Evolutionary conservation across 352 stramenopile genomes (phyloP).

Genomic region (Globisporangium takayamanum): DNA sequence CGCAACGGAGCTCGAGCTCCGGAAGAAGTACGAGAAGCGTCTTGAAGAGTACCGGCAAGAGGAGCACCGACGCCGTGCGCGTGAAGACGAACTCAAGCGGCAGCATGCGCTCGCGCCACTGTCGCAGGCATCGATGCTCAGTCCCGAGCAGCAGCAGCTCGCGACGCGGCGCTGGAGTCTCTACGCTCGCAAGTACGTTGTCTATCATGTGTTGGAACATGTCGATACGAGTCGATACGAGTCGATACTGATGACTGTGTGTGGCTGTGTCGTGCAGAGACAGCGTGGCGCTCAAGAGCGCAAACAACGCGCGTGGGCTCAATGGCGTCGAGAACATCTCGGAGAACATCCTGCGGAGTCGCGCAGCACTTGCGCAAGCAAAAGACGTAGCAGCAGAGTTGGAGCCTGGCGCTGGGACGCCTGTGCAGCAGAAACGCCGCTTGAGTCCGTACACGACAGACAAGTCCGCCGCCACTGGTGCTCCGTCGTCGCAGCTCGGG

Average conservation of each 20-base stretch:
- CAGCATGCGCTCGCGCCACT: conserved; percentile 31
- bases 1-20: conserved; percentile 45
- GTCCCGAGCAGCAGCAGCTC: conserved; percentile 31
- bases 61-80: conserved; percentile 36
- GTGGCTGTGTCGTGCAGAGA: conserved; percentile 12
- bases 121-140: conserved; percentile 15
- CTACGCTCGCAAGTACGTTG: conserved; percentile 53
- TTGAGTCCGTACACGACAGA: conserved; percentile 13
- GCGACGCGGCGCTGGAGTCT: conserved; percentile 59
- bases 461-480: neutral
- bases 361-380: neutral
- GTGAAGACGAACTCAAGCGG: conserved; percentile 44
- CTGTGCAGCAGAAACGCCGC: conserved; percentile 21
- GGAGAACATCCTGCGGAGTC: conserved; percentile 64
- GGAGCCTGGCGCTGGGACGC: conserved; percentile 23
- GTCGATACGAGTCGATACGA: too few species aligned
- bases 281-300: conserved; percentile 22
- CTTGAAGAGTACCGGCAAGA: conserved; percentile 70
- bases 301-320: conserved; percentile 26
- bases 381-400: neutral
- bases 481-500: conserved; percentile 2
- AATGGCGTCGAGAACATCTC: conserved; percentile 73
- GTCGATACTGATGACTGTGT: neutral
- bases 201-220: neutral
- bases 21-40: conserved; percentile 71